Evolutionary conservation across 2,329 filamentous ascomycete species (phyloP), one percentile per base, ranked within the genome.

Genomic region (Emericellopsis cladophorae): DNA sequence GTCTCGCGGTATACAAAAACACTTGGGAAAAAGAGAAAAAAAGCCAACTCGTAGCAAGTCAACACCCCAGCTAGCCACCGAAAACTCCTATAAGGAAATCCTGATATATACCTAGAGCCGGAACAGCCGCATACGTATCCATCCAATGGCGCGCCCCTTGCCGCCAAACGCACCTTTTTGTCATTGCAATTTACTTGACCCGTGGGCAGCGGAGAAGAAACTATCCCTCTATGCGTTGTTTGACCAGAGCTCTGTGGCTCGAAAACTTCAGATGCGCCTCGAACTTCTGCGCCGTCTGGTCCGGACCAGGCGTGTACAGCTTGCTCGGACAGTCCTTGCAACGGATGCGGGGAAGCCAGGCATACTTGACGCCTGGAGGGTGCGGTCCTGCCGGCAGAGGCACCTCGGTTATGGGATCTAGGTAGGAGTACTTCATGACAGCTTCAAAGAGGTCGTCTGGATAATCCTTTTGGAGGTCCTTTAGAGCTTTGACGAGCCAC

Each of bases 291-390:
- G 90, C 84, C 3, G 87, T 88, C 57, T 75, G 83, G 21, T 82
- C 86, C 0, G 89, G 87, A 0, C 88, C 85, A 0, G 89, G 86
- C 0, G 89, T 95, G 60, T 98, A 98, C 10, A 95, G 68, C 60
- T 95, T 96, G 24, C 86, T 87, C 0, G 87, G 86, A 57, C 92
- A 96, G 59, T 98, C 92, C 37, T 82, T 76, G 58, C 92, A 98
- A 44, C 86, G 75, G 47, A 98, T 95, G 39, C 92, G 74, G 8
- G 92, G 92, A 39, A 95, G 69, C 61, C 83, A 96, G 62, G 84
- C 84, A 50, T 82, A 86, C 52, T 82, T 84, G 45, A 86, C 67
- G 46, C 82, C 75, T 45, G 71, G 67, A 41, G 73, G 80, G 8
- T 72, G 64, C 14, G 70, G 66, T 36, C 72, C 66, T 31, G 67